Base-by-base conservation (phyloP, 331 rosid species). In the Phaseolus coccineus region DNA sequence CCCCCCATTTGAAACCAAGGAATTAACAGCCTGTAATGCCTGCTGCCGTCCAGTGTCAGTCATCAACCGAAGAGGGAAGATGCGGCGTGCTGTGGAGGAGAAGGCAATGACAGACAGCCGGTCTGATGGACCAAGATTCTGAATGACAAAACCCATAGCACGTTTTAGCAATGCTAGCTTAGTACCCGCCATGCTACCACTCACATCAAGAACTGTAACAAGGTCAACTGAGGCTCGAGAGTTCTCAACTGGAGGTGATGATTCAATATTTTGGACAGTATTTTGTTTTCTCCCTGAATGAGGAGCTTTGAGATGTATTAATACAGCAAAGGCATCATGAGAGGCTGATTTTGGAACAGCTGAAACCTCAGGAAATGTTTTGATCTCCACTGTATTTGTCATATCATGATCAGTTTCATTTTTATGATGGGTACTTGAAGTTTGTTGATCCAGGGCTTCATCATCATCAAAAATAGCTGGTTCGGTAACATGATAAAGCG, bases 141-240 rank as follows among this genome's bases (percentile, higher is more conserved):
- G 98, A 74, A 96, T 87, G 72, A 96, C 97, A 78, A 96, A 96
- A 37, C 99, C 90, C 99, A 96, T 96, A 24, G 99, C 99, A 48
- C 96, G 96, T 80, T 96, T 96, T 53, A 96, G 83, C 92, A 96
- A 85, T 8, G 97, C 99, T 51, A 96, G 94, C 85, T 96, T 96
- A 16, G 99, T 93, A 69, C 99, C 99, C 35, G 93, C 85, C 99
- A 96, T 96, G 98, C 99, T 96, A 48, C 99, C 99, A 66, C 99
- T 96, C 46, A 96, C 90, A 79, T 96, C 99, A 72, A 96, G 97
- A 72, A 96, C 94, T 0, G 99, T 96, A 66, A 96, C 96, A 67
- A 96, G 96, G 76, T 96, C 99, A 63, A 96, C 92, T 1, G 99
- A 84, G 47, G 96, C 96, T 30, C 97, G 92, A 44, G 91, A 82